Percentiles rank a stretch among this genome's conserved stretches.
phyloP scores from a whole-genome alignment of 352 stramenopile genomes.

The Phytophthora litchii region DNA sequence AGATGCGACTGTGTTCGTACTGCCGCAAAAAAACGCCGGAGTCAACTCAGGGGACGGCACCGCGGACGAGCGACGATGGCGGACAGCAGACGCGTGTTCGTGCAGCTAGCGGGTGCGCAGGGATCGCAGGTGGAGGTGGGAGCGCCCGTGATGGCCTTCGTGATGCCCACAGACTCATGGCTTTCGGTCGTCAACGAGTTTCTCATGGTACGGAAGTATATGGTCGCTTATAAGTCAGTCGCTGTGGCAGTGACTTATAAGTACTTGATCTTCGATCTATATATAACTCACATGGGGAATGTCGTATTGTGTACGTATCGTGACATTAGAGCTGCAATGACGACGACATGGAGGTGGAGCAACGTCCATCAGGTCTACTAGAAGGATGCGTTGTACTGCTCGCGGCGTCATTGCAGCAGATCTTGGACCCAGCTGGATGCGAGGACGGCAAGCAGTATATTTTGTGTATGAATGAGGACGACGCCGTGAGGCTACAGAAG shows the following conservation, averaged over 20 bases:
- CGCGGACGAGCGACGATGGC: slow-evolving; percentile 43
- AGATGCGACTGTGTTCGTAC: slow-evolving; percentile 21
- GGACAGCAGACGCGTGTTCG: slow-evolving; percentile 69
- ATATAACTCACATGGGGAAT: slow-evolving; percentile 9
- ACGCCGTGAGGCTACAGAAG: slow-evolving; percentile 57
- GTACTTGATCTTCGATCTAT: background rate
- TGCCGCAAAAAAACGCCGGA: slow-evolving; percentile 16
- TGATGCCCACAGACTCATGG: slow-evolving; percentile 66
- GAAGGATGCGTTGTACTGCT: slow-evolving; percentile 65
- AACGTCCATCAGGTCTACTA: slow-evolving; percentile 61
- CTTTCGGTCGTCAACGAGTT: slow-evolving; percentile 76
- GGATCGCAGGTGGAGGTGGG: slow-evolving; percentile 29
- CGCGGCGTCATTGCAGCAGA: slow-evolving; percentile 47
- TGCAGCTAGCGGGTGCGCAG: slow-evolving; percentile 53
- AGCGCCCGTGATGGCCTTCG: slow-evolving; percentile 66
- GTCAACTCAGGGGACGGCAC: slow-evolving; percentile 15
- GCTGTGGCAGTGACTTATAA: slow-evolving; percentile 4
- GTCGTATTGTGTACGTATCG: slow-evolving; percentile 8
- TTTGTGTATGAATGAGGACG: slow-evolving; percentile 46
- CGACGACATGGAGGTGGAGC: slow-evolving; percentile 70
- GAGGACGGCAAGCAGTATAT: slow-evolving; percentile 84
- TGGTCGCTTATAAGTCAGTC: slow-evolving; percentile 3
- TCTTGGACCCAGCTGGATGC: slow-evolving; percentile 44
- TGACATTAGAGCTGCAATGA: slow-evolving; percentile 66
- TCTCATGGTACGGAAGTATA: slow-evolving; percentile 61